A percentile compares a stretch with the other conserved stretches of the same genome.
phyloP scores from a whole-genome alignment of 371 early-diverging fungal genomes.

The Coemansia sp. region DNA sequence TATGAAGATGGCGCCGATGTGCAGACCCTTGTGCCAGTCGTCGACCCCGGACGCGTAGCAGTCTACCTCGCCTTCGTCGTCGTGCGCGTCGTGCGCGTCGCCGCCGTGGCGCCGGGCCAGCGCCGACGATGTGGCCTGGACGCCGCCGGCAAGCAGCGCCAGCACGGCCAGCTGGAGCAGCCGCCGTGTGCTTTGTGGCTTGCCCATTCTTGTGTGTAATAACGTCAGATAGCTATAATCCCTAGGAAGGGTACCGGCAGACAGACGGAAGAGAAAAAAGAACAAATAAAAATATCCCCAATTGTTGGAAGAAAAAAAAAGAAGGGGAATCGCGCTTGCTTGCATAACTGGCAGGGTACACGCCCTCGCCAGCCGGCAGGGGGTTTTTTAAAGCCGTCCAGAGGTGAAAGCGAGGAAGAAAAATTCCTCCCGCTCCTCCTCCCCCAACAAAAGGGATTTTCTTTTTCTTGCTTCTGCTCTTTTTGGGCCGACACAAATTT shows the following conservation, averaged over 20 bases:
- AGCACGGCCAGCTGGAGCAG: slow-evolving; percentile 5
- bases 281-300: neutral
- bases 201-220: slow-evolving; percentile 5
- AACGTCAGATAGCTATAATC: neutral
- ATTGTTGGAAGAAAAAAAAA: neutral
- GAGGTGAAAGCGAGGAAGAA: neutral
- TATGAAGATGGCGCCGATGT: slow-evolving; percentile 63
- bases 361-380: neutral
- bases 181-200: slow-evolving; percentile 1
- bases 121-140: slow-evolving; percentile 7
- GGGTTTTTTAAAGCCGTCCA: neutral
- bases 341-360: slow-evolving; percentile 37
- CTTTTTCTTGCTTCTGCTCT: neutral
- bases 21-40: slow-evolving; percentile 54
- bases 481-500: too few relatives aligned
- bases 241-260: neutral
- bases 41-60: slow-evolving; percentile 39
- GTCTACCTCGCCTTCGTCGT: slow-evolving; percentile 32
- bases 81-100: slow-evolving; percentile 29
- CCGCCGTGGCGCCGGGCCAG: slow-evolving; percentile 16
- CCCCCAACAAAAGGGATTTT: slow-evolving; percentile 5
- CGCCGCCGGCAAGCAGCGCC: slow-evolving; percentile 6
- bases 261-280: neutral
- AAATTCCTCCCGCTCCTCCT: too few relatives aligned
- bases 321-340: neutral